phyloP scores from a whole-genome alignment of 2,329 filamentous ascomycete species.

The Leptographium galeiforme region DNA sequence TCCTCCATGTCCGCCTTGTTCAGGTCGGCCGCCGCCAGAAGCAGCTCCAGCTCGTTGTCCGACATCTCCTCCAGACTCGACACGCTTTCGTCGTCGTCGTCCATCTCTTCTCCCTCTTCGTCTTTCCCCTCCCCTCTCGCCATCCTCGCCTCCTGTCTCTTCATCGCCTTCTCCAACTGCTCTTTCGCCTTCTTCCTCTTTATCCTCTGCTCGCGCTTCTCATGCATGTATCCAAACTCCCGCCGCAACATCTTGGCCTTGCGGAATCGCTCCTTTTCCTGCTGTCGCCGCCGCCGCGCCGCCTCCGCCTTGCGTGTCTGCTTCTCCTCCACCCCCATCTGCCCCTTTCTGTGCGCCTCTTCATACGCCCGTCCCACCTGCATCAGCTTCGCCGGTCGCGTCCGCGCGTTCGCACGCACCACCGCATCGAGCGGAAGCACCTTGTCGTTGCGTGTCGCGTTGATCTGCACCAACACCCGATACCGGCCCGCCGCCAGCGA shows the following conservation, averaged over 20 bases:
- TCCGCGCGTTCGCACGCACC: constrained; percentile 35
- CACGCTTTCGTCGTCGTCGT: constrained; percentile 15
- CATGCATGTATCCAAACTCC: constrained; percentile 18
- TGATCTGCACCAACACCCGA: constrained; percentile 41
- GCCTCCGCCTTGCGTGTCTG: constrained; percentile 32
- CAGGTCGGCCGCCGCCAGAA: constrained; percentile 1
- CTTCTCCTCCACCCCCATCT: constrained; percentile 33
- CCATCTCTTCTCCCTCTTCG: constrained; percentile 1
- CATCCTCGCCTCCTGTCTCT: constrained; percentile 16
- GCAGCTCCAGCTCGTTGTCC: constrained; percentile 16
- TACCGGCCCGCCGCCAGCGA: constrained; percentile 44
- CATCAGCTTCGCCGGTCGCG: constrained; percentile 43
- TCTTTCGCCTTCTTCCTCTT: constrained; percentile 14
- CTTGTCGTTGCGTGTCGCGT: constrained; percentile 31
- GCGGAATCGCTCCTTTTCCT: constrained; percentile 30
- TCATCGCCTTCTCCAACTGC: constrained; percentile 19
- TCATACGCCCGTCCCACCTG: constrained; percentile 47
- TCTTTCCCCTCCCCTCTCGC: constrained; percentile 14
- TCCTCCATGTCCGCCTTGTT: no score
- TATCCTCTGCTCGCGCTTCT: constrained; percentile 9
- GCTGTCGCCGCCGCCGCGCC: constrained; percentile 27
- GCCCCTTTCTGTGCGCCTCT: constrained; percentile 45
- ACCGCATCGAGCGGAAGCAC: constrained; percentile 39
- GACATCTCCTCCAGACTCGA: constrained; percentile 16
- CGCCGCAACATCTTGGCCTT: constrained; percentile 26